Evolutionary conservation across 169 alveolate species (phyloP).

Genomic region (Eimeria sp.): DNA sequence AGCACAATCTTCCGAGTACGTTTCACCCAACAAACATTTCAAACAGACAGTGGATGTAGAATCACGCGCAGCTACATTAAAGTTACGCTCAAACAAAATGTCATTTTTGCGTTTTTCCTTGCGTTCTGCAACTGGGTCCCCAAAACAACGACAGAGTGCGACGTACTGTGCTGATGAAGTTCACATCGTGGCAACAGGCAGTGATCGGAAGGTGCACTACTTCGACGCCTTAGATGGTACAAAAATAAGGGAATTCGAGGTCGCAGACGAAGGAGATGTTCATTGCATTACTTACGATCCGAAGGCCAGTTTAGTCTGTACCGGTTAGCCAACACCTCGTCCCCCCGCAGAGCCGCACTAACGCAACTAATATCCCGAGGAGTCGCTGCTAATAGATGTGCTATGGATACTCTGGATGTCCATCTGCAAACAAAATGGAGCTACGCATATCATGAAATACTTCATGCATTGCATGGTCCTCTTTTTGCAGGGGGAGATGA

Average conservation of each 20-base stretch:
- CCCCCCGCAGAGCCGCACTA: not conserved
- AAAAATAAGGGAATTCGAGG: constrained; percentile 95
- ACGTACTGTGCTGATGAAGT: constrained; percentile 95
- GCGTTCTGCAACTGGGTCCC: not conserved
- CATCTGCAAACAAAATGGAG: not conserved
- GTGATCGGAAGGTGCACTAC: constrained; percentile 92
- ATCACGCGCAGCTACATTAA: not conserved
- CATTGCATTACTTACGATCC: constrained; percentile 91
- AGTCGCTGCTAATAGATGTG: not conserved
- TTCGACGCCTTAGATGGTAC: constrained; percentile 96
- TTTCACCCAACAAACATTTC: not conserved
- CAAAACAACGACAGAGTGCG: constrained; percentile 22
- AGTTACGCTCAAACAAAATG: not conserved
- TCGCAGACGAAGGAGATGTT: constrained; percentile 93
- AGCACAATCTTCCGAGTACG: constrained; percentile 75
- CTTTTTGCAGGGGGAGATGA: constrained; percentile 93
- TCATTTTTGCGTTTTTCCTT: not conserved
- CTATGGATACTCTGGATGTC: not conserved
- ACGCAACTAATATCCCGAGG: not conserved
- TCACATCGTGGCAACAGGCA: constrained; percentile 95
- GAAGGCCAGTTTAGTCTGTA: constrained; percentile 45
- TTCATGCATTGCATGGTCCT: not conserved
- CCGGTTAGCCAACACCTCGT: constrained; percentile 33
- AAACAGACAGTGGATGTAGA: not conserved
- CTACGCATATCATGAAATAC: not conserved